phyloP scores from a whole-genome alignment of 2,329 filamentous ascomycete genomes.

The Ophioceras dolichostomum region DNA sequence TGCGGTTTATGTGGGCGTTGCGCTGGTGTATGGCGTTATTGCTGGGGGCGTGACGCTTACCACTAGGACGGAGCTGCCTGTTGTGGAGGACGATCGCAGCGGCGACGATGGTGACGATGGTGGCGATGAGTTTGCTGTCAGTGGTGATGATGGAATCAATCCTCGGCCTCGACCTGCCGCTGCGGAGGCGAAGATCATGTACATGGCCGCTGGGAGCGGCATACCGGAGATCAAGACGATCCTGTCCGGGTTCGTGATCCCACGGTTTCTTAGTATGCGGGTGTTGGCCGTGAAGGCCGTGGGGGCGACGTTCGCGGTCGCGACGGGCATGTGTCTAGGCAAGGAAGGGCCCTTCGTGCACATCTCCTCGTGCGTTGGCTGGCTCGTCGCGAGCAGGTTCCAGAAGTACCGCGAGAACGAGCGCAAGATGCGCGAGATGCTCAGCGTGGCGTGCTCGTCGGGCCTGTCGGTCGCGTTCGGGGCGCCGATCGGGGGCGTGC shows the following conservation, averaged over 20 bases:
- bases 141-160: conserved; percentile 1
- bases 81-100: conserved; percentile 8
- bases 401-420: conserved; percentile 45
- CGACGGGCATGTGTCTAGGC: conserved; percentile 46
- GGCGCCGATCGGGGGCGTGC: conserved; percentile 47
- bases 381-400: conserved; percentile 36
- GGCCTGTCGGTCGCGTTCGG: conserved; percentile 50
- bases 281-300: conserved; percentile 44
- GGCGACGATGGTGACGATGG: conserved; percentile 3
- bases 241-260: neutral
- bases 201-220: conserved; percentile 45
- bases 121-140: no score
- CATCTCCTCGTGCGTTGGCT: conserved; percentile 44
- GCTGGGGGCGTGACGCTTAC: conserved; percentile 14
- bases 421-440: conserved; percentile 43
- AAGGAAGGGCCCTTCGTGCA: conserved; percentile 53
- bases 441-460: conserved; percentile 43
- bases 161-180: conserved; percentile 8
- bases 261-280: conserved; percentile 35
- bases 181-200: conserved; percentile 35
- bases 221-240: conserved; percentile 53
- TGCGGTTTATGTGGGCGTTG: conserved; percentile 13
- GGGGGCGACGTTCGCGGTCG: conserved; percentile 45
- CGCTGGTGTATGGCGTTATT: conserved; percentile 12
- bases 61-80: conserved; percentile 32